Base-by-base conservation (phyloP, 2,329 filamentous ascomycete species). In the Metarhizium rileyi region DNA sequence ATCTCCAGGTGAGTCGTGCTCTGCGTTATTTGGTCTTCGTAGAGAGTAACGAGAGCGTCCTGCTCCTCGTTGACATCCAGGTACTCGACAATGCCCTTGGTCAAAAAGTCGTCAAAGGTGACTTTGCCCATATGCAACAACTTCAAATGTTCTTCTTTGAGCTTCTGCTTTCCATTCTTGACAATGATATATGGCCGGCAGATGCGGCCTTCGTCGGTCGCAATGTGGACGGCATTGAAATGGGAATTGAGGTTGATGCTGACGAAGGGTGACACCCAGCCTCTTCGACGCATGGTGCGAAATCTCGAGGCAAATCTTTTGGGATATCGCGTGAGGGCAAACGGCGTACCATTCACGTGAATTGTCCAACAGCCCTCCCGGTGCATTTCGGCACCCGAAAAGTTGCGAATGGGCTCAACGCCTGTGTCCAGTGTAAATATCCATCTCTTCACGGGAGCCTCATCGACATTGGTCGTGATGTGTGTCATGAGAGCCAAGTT, bases 401-500 rank as follows among this genome's bases (percentile, higher is more conserved):
- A 80, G 57, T 77, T 76, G 33, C 84, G 83, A 46, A 94, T 80
- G 3, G 84, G 82, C 55, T 86, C 83, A 30, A 95, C 86, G 50
- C 91, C 87, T 3, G 88, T 85, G 42, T 95, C 90, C 25, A 97
- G 76, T 50, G 87, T 83, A 63, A 90, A 93, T 1, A 96, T 83
- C 64, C 94, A 82, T 60, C 88, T 84, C 59, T 84, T 85, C 16
- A 98, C 87, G 1, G 93, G 90, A 18, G 83, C 88, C 63, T 97
- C 93, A 50, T 96, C 90, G 50, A 95, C 89, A 55, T 95, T 89
- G 2, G 93, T 98, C 1, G 93, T 98, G 59, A 98, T 97, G 63
- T 98, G 94, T 47, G 94, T 98, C 93, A 98, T 98, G 50, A 98
- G 75, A 8, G 93, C 93, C 72, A 98, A 70, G 63, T 98, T 98